A percentile compares a stretch with the other conserved stretches of the same genome.
These are phyloP conservation scores for Cadophora sp. DNA, from an alignment of 2,329 filamentous ascomycete species.

Conservation along the genomic window DNA sequence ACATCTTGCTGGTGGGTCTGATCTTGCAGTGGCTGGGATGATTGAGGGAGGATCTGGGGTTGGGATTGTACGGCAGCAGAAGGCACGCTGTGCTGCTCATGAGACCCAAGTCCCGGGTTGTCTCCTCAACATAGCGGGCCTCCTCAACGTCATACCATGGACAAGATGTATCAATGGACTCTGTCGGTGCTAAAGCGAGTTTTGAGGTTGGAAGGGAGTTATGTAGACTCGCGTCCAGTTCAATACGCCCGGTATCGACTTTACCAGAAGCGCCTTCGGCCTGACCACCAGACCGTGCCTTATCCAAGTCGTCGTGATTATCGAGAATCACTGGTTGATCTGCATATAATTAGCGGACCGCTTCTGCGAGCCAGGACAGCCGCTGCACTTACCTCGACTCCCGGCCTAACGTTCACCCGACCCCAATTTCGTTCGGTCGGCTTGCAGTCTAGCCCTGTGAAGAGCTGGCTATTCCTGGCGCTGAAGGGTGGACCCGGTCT, in stretches of 20 bases:
- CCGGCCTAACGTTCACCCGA: conserved; percentile 14
- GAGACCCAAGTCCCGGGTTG: too few species aligned
- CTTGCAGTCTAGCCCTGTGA: conserved; percentile 25
- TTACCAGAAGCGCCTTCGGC: conserved; percentile 22
- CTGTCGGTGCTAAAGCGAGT: too few species aligned
- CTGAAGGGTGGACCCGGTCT: conserved; percentile 23
- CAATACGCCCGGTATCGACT: conserved; percentile 28
- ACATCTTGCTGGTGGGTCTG: conserved; percentile 31
- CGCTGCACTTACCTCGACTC: conserved; percentile 14
- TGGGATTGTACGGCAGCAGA: conserved; percentile 31
- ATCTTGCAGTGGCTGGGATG: conserved; percentile 20
- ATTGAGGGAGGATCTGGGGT: background rate
- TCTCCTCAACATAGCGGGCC: too few species aligned
- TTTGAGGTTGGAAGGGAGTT: conserved; percentile 27
- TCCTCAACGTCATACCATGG: too few species aligned
- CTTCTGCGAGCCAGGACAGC: conserved; percentile 12
- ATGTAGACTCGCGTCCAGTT: conserved; percentile 26
- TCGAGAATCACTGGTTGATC: conserved; percentile 28
- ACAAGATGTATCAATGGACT: too few species aligned
- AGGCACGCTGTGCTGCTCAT: conserved; percentile 27
- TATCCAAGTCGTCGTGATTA: conserved; percentile 25
- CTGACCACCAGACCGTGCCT: conserved; percentile 21
- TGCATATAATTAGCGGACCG: conserved; percentile 23
- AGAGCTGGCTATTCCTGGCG: conserved; percentile 27
- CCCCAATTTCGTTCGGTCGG: conserved; percentile 16